A percentile compares a stretch with the other conserved stretches of the same genome.
Evolutionary conservation across 306 rosid genomes (phyloP).

Genomic region (Prunus fruticosa): DNA sequence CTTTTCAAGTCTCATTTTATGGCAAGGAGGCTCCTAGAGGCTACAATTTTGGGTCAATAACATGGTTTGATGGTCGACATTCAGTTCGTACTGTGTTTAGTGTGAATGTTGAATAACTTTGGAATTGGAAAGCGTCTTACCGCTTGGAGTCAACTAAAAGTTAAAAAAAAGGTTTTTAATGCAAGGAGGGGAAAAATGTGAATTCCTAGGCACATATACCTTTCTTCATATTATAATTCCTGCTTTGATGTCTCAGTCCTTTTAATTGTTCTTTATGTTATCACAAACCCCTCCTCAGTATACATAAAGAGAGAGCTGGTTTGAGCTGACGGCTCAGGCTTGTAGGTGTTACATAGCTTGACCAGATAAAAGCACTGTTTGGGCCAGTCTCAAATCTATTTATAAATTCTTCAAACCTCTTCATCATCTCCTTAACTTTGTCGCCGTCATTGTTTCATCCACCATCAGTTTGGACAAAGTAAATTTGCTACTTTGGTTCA

Average conservation of each 20-base stretch:
- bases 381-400: not conserved
- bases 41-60: constrained; percentile 79
- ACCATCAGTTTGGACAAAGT: not conserved
- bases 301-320: not conserved
- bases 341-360: not conserved
- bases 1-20: constrained; percentile 60
- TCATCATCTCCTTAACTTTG: not conserved
- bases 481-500: not conserved
- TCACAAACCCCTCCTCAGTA: not conserved
- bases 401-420: not conserved
- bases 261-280: not conserved
- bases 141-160: not conserved
- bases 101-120: constrained; percentile 54
- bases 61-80: constrained; percentile 70
- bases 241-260: too few species aligned
- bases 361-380: not conserved
- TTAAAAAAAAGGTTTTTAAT: not conserved
- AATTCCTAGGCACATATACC: too few species aligned
- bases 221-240: too few species aligned
- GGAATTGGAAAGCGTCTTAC: not conserved
- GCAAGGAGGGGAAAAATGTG: not conserved
- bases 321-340: not conserved
- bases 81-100: constrained; percentile 63
- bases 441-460: not conserved
- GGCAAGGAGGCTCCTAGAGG: constrained; percentile 61